A percentile compares a stretch with the other conserved stretches of the same genome.
These are phyloP conservation scores for Suillus tomentosus DNA, from an alignment of 768 basidiomycete species.

Conservation along the genomic window DNA sequence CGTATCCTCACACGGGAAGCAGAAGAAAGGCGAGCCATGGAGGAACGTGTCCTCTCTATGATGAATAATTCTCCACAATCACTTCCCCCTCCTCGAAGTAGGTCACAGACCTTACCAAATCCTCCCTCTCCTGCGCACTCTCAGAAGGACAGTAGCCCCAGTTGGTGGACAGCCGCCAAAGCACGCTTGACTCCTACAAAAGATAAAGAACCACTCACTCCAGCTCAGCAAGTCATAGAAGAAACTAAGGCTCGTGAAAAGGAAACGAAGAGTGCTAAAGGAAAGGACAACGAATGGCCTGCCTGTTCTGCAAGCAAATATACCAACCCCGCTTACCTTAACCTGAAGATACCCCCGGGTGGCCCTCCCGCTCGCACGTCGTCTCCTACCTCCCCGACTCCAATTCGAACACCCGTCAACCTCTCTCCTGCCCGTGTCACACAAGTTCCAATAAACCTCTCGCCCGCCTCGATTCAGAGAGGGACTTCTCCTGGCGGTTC, in stretches of 20 bases:
- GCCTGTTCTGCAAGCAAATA: conserved; percentile 52
- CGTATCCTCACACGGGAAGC: conserved; percentile 72
- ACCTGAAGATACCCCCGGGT: conserved; percentile 52
- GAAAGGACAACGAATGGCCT: conserved; percentile 60
- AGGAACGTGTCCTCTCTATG: conserved; percentile 79
- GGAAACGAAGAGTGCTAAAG: conserved; percentile 44
- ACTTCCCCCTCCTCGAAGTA: conserved; percentile 61
- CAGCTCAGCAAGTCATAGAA: conserved; percentile 79
- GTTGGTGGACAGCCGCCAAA: conserved; percentile 80
- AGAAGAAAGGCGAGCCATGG: conserved; percentile 63
- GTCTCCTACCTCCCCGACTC: conserved; percentile 67
- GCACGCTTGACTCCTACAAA: conserved; percentile 78
- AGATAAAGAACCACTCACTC: conserved; percentile 71
- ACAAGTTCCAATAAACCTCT: conserved; percentile 46
- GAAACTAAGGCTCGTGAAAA: conserved; percentile 72
- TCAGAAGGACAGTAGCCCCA: conserved; percentile 54
- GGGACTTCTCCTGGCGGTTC: conserved; percentile 40
- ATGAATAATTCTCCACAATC: conserved; percentile 45
- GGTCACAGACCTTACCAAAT: conserved; percentile 54
- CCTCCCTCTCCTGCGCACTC: conserved; percentile 66
- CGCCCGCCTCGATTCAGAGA: conserved; percentile 65
- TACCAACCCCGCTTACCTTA: conserved; percentile 58
- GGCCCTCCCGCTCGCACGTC: conserved; percentile 50
- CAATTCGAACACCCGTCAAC: conserved; percentile 34
- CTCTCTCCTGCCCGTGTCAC: conserved; percentile 42